Base-by-base conservation (phyloP, 139 green algal genomes). In the Chlorella sp. region DNA sequence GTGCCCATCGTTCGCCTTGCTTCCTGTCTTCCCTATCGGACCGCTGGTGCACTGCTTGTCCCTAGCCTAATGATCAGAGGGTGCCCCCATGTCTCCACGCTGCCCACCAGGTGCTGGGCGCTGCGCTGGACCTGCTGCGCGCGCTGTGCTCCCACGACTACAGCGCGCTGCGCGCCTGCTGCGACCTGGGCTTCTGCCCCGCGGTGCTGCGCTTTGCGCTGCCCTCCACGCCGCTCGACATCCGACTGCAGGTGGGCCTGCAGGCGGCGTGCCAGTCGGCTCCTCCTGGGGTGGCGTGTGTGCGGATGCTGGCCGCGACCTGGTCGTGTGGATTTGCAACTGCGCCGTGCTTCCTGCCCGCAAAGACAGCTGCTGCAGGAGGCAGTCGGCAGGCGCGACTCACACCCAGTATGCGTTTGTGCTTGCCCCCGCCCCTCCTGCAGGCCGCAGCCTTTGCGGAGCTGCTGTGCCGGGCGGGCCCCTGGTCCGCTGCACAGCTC, bases 131-230 rank as follows among this genome's bases (percentile, higher is more conserved):
- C 54, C 81, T 96, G 48, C 36, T 95, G 32, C 84, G 90, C 56
- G 84, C 84, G 9, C 58, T 96, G 28, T 82, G 86, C 7, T 69
- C 68, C 20, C 68, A 83, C 14, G 92, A 97, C 81, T 62, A 83
- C 20, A 64, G 56, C 28, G 60, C 92, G 38, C 80, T 96, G 73
- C 88, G 94, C 73, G 85, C 78, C 41, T 51, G 92, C 62, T 96
- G 92, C 84, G 86, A 94, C n/a, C 84, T 96, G 41, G 95, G 95
- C 58, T 38, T 95, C n/a, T 76, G 97, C 70, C 95, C 93, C 1
- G 81, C 88, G 9, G 90, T 93, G 20, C 76, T 88, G 4, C 84
- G 87, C 70, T 83, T 73, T 34, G 80, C 67, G 62, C 67, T 84
- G 34, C 80, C 80, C 65, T 68, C 67, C 24, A 68, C n/a, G 26